Percentiles rank a stretch among this genome's conserved stretches.
Evolutionary conservation across 495 filamentous ascomycete genomes (phyloP).

Genomic region (Bathelium albidoporum): DNA sequence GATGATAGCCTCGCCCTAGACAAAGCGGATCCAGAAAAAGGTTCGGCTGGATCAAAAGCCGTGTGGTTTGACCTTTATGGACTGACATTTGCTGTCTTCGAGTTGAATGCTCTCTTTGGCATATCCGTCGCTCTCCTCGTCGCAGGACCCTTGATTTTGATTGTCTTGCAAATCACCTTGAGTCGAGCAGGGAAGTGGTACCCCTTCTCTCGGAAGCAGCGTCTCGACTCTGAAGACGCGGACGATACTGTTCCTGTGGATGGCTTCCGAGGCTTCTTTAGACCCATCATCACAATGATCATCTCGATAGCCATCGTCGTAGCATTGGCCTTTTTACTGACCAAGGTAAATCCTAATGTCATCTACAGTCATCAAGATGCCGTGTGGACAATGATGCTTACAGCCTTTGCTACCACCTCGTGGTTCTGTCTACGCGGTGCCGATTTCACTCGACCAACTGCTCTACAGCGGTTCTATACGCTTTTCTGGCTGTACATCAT

Average conservation of each 20-base stretch:
- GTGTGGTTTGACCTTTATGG: constrained; percentile 97
- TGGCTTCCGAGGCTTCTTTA: constrained; percentile 72
- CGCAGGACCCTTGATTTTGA: constrained; percentile 59
- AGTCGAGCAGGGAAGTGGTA: constrained; percentile 66
- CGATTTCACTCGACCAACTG: constrained; percentile 74
- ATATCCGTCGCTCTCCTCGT: constrained; percentile 75
- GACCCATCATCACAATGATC: constrained; percentile 67
- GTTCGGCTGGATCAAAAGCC: constrained; percentile 52
- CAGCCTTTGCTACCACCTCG: constrained; percentile 64
- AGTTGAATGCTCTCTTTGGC: constrained; percentile 72
- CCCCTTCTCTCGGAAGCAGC: constrained; percentile 57
- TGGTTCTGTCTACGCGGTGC: constrained; percentile 81
- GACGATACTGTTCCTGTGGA: constrained; percentile 53
- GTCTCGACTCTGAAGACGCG: constrained; percentile 46
- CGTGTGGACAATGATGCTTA: constrained; percentile 68
- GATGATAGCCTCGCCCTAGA: constrained; percentile 63
- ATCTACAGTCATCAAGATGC: constrained; percentile 77
- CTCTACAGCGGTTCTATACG: constrained; percentile 70
- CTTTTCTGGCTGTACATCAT: constrained; percentile 73
- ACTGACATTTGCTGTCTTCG: constrained; percentile 64
- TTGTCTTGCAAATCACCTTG: constrained; percentile 57
- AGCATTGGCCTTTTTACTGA: constrained; percentile 64
- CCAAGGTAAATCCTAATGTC: constrained; percentile 77
- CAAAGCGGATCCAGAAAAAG: constrained; percentile 43
- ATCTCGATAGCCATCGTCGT: constrained; percentile 58